These are phyloP conservation scores for Leccinum longicurvipes DNA, from an alignment of 768 basidiomycete species.

Conservation along the genomic window DNA sequence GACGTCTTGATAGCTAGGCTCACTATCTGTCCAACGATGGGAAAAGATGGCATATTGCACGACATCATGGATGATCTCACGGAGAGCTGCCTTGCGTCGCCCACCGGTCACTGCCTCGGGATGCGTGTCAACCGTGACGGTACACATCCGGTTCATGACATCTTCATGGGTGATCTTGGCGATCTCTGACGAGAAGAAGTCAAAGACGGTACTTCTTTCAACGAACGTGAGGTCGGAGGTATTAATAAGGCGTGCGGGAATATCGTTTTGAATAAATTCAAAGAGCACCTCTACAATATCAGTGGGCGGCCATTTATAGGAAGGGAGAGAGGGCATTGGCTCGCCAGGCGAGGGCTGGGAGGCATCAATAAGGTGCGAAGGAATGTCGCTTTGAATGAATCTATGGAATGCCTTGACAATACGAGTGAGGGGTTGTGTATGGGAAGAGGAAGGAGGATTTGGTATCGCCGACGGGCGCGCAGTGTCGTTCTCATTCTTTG, in stretches of 20 bases:
- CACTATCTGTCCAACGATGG: conserved; percentile 21
- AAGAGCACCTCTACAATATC: conserved; percentile 11
- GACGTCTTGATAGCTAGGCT: conserved; percentile 24
- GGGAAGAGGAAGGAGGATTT: too few relatives aligned
- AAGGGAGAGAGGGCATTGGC: too few relatives aligned
- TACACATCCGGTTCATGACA: conserved; percentile 1
- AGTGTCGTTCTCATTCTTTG: too few relatives aligned
- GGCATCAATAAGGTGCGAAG: conserved; percentile 25
- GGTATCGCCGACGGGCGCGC: too few relatives aligned
- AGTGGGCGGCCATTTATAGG: neutral
- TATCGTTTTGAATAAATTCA: conserved; percentile 23
- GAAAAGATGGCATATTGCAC: conserved; percentile 26
- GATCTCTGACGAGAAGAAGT: conserved; percentile 17
- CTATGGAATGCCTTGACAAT: conserved; percentile 13
- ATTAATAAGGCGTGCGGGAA: conserved; percentile 28
- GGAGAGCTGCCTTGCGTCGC: conserved; percentile 12
- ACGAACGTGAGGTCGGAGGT: conserved; percentile 19
- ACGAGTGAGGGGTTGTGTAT: too few relatives aligned
- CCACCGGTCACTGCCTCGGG: conserved; percentile 8
- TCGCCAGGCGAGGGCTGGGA: conserved; percentile 8
- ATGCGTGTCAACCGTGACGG: neutral
- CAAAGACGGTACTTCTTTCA: conserved; percentile 16
- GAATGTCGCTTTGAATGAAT: conserved; percentile 25
- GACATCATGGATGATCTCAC: conserved; percentile 16
- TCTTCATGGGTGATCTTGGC: conserved; percentile 17